Conservation (phyloP, 441 rosid genomes). For the Populus hybrid region DNA sequence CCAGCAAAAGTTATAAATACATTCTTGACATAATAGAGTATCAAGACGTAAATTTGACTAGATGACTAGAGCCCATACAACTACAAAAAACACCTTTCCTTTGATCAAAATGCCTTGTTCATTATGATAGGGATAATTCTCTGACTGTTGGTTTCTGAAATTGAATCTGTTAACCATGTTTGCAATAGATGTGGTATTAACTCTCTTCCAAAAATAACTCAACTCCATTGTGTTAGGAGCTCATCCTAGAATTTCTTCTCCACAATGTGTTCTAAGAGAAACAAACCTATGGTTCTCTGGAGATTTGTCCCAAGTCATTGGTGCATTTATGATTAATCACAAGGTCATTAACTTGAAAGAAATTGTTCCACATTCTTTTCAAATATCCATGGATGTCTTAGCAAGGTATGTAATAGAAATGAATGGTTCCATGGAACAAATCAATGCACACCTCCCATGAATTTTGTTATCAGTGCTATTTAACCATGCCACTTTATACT, state of each 20-base stretch:
- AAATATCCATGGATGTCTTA: not conserved
- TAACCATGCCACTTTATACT: not conserved
- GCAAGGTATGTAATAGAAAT: not conserved
- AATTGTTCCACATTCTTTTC: not conserved
- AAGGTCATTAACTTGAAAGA: not conserved
- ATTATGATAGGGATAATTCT: not conserved
- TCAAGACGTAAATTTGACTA: not conserved
- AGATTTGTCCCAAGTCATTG: not conserved
- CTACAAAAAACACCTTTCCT: not conserved
- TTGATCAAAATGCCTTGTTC: not conserved
- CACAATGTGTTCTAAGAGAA: not conserved
- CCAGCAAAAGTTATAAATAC: not conserved
- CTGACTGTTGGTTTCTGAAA: not conserved
- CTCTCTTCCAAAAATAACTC: not conserved
- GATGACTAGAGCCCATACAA: not conserved
- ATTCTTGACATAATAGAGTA: not conserved
- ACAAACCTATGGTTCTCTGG: not conserved
- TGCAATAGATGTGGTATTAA: not conserved
- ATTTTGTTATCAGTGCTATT: not conserved
- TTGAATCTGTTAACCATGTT: not conserved
- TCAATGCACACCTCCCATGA: not conserved
- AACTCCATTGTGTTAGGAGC: not conserved
- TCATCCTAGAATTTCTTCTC: not conserved
- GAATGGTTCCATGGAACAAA: not conserved
- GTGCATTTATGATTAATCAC: not conserved